phyloP scores from a whole-genome alignment of 768 basidiomycete genomes.

The Leccinum pellstonianum region DNA sequence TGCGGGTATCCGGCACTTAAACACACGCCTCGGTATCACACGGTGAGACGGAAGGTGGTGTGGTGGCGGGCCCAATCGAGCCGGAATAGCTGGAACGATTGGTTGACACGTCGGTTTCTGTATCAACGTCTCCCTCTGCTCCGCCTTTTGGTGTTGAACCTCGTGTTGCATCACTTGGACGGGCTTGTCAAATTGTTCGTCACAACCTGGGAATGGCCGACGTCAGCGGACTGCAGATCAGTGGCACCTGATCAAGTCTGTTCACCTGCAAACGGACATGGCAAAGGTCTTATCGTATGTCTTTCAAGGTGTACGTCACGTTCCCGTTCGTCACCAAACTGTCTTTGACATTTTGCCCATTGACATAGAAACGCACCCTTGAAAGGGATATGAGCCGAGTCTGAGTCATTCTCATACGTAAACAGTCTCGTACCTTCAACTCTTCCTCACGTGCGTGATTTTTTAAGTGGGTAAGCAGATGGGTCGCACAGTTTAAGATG shows the following conservation, averaged over 20 bases:
- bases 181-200: conserved; percentile 45
- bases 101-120: conserved; percentile 35
- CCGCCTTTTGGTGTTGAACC: conserved; percentile 35
- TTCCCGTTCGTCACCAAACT: conserved; percentile 36
- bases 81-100: conserved; percentile 30
- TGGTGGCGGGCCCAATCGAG: conserved; percentile 40
- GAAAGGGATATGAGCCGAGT: conserved; percentile 7
- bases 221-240: conserved; percentile 8
- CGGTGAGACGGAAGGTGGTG: conserved; percentile 49
- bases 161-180: conserved; percentile 51
- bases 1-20: conserved; percentile 45
- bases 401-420: not conserved
- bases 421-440: conserved; percentile 27
- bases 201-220: conserved; percentile 45
- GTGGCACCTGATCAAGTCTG: not conserved
- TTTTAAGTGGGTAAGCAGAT: conserved; percentile 50
- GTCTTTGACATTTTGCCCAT: conserved; percentile 57
- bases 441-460: conserved; percentile 35
- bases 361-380: conserved; percentile 46
- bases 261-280: conserved; percentile 44
- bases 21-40: conserved; percentile 43
- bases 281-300: conserved; percentile 40
- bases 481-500: conserved; percentile 52
- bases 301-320: conserved; percentile 50
- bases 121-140: conserved; percentile 9